These are phyloP conservation scores for Persicaria maculosa DNA, from an alignment of 148 eudicot species.

Conservation along the genomic window DNA sequence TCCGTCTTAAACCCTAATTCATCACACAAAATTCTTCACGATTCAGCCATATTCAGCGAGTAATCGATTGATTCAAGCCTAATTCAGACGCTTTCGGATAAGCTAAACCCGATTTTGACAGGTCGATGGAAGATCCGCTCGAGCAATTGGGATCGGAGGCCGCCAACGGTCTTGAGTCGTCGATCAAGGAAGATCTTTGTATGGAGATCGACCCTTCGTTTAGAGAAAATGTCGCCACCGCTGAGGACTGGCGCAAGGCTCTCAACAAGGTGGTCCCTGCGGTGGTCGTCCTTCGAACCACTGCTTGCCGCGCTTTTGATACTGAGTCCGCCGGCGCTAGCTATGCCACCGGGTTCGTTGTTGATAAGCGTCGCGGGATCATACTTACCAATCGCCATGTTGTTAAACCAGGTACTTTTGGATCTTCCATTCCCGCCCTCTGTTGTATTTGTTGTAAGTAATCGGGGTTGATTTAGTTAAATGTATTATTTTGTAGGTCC, in stretches of 20 bases:
- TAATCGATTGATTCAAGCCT: no score
- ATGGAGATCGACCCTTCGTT: slow-evolving; percentile 79
- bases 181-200: slow-evolving; percentile 49
- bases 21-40: no score
- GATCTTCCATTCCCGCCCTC: not conserved
- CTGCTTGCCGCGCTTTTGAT: slow-evolving; percentile 85
- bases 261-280: slow-evolving; percentile 80
- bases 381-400: slow-evolving; percentile 95
- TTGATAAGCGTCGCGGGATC: slow-evolving; percentile 81
- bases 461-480: not conserved
- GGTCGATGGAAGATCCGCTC: slow-evolving; percentile 35
- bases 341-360: slow-evolving; percentile 88
- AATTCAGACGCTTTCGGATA: no score
- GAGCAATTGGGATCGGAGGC: slow-evolving; percentile 57
- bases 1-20: no score
- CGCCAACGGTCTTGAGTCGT: slow-evolving; percentile 33
- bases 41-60: no score
- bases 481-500: slow-evolving; percentile 47
- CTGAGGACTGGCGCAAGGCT: slow-evolving; percentile 91
- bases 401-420: slow-evolving; percentile 65
- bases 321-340: slow-evolving; percentile 85
- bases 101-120: not conserved
- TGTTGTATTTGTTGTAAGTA: not conserved
- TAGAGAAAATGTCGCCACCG: slow-evolving; percentile 46
- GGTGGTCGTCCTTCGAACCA: slow-evolving; percentile 85